These are phyloP conservation scores for Fraxinus baroniana DNA, from an alignment of 305 asterid genomes.

Conservation along the genomic window DNA sequence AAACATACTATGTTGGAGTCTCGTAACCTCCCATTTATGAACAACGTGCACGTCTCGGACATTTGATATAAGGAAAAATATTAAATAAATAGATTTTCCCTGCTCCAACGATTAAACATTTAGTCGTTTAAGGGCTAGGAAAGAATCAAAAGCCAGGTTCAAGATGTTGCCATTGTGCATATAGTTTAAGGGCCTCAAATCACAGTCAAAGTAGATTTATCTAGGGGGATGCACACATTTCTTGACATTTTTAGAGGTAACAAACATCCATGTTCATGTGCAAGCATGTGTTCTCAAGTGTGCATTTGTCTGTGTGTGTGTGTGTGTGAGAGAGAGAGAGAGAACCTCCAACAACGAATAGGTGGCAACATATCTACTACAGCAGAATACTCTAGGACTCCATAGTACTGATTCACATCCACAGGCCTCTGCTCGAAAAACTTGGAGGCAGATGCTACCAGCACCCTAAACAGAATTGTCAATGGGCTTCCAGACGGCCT, in stretches of 20 bases:
- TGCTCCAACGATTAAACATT: too few relatives aligned
- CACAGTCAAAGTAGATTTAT: not conserved
- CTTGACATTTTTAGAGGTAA: not conserved
- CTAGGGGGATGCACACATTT: not conserved
- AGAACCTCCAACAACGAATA: constrained; percentile 4
- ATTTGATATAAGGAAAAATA: too few relatives aligned
- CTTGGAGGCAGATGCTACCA: not conserved
- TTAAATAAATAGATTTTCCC: not conserved
- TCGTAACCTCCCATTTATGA: too few relatives aligned
- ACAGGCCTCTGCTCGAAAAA: not conserved
- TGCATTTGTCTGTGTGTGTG: not conserved
- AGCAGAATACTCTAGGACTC: not conserved
- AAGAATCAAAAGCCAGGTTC: not conserved
- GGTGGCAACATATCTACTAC: not conserved
- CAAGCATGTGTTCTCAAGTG: not conserved
- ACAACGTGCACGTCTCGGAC: not conserved
- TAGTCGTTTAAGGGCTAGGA: not conserved
- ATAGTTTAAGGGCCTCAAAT: not conserved
- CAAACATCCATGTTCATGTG: too few relatives aligned
- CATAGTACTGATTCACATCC: not conserved
- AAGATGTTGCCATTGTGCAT: not conserved
- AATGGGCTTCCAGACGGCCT: not conserved
- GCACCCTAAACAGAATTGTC: not conserved
- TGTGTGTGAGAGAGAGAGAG: not conserved
- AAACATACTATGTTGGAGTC: too few relatives aligned